These are phyloP conservation scores for Adiantum capillusveneris DNA, from an alignment of 75 land plant genomes.

Conservation along the genomic window DNA sequence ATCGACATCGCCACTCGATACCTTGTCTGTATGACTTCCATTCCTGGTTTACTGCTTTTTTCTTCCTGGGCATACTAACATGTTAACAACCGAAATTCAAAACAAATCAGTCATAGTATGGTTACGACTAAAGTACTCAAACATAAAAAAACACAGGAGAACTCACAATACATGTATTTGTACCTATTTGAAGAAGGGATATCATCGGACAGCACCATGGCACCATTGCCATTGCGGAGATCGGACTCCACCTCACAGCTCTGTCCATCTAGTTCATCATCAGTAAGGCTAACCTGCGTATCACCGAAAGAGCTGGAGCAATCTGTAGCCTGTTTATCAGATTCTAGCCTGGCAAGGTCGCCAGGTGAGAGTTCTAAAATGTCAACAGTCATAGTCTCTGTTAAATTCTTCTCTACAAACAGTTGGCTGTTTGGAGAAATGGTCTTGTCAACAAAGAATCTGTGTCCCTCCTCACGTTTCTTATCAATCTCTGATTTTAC, in stretches of 20 bases:
- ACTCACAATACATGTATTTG: neutral
- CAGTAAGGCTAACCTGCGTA: slow-evolving; percentile 11
- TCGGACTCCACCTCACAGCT: slow-evolving; percentile 27
- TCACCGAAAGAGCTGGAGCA: slow-evolving; percentile 42
- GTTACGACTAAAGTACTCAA: neutral
- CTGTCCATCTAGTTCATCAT: slow-evolving; percentile 8
- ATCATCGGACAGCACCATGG: slow-evolving; percentile 12
- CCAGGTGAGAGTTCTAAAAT: no score
- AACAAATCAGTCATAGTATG: neutral
- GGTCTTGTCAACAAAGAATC: no score
- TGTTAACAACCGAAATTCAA: neutral
- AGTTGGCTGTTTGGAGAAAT: no score
- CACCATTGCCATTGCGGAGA: slow-evolving; percentile 30
- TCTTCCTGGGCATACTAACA: slow-evolving; percentile 21
- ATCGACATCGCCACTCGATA: slow-evolving; percentile 44
- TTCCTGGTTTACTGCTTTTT: slow-evolving; percentile 26
- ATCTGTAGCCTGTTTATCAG: slow-evolving; percentile 23
- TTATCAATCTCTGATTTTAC: no score
- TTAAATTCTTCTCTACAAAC: no score
- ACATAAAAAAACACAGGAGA: slow-evolving; percentile 3
- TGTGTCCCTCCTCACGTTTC: no score
- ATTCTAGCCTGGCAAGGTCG: no score
- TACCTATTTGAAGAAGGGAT: slow-evolving; percentile 7
- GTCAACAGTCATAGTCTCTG: no score
- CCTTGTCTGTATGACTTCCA: slow-evolving; percentile 37